Evolutionary conservation across 1,284 basidiomycete genomes (phyloP).

Genomic region (Marasmius fiardii): DNA sequence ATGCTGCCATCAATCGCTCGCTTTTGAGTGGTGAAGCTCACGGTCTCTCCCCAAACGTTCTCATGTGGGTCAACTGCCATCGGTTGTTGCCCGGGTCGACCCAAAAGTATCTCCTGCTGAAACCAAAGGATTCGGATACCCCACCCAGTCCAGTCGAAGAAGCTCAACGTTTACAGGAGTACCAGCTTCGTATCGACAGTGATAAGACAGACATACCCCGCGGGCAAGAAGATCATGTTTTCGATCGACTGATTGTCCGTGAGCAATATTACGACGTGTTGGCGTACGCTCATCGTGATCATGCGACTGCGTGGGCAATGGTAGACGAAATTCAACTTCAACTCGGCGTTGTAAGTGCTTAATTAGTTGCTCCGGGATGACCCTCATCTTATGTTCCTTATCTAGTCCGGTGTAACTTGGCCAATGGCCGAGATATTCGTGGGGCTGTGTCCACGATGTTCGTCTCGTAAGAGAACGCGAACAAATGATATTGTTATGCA

Average conservation of each 20-base stretch:
- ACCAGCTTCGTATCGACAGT: conserved; percentile 6
- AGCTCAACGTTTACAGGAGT: conserved; percentile 6
- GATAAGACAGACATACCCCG: conserved; percentile 7
- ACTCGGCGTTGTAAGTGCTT: conserved; percentile 55
- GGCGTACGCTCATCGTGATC: conserved; percentile 60
- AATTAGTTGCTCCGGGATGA: conserved; percentile 6
- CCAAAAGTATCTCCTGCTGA: conserved; percentile 39
- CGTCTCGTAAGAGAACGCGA: conserved; percentile 16
- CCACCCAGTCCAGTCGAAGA: conserved; percentile 3
- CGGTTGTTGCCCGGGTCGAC: conserved; percentile 59
- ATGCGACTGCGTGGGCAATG: conserved; percentile 51
- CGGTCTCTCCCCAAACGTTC: conserved; percentile 43
- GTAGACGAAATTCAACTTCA: conserved; percentile 46
- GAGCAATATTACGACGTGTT: conserved; percentile 67
- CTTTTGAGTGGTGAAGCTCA: conserved; percentile 39
- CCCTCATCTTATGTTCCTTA: conserved; percentile 10
- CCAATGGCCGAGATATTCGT: conserved; percentile 70
- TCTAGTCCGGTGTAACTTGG: conserved; percentile 64
- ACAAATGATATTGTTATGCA: too few relatives aligned
- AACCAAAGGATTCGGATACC: conserved; percentile 37
- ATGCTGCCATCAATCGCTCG: conserved; percentile 46
- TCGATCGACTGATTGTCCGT: conserved; percentile 63
- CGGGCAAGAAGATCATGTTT: conserved; percentile 26
- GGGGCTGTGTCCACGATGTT: conserved; percentile 59
- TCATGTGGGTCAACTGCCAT: conserved; percentile 55